Evolutionary conservation across 2,329 filamentous ascomycete species (phyloP).

Genomic region (Trichoderma cornu-damae): DNA sequence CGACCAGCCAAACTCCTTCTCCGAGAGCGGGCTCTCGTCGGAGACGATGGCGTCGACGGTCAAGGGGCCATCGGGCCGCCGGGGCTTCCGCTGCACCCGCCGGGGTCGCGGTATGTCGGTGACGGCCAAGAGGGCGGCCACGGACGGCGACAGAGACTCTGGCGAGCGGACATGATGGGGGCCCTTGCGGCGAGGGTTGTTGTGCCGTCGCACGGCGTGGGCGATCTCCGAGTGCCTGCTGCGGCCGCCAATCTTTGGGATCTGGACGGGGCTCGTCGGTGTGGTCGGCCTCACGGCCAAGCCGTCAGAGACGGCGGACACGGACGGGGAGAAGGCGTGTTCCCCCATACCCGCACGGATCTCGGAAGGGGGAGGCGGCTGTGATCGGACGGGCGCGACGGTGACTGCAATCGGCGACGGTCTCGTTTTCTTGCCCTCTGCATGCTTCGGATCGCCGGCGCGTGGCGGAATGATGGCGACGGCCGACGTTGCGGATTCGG

Average conservation of each 20-base stretch:
- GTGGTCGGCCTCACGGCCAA: constrained; percentile 28
- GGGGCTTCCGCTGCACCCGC: constrained; percentile 34
- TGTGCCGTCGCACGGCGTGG: constrained; percentile 36
- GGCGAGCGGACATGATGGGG: constrained; percentile 45
- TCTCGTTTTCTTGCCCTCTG: constrained; percentile 25
- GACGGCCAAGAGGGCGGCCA: constrained; percentile 56
- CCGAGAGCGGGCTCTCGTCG: constrained; percentile 46
- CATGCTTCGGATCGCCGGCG: constrained; percentile 29
- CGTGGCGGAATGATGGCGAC: constrained; percentile 20
- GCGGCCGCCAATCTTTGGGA: constrained; percentile 42
- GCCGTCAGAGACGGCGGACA: constrained; percentile 28
- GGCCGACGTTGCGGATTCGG: neutral
- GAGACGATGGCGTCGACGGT: constrained; percentile 54
- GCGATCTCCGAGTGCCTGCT: constrained; percentile 26
- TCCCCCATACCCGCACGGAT: constrained; percentile 34
- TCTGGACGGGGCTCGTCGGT: constrained; percentile 51
- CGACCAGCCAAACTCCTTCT: constrained; percentile 54
- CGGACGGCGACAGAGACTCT: constrained; percentile 52
- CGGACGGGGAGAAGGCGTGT: constrained; percentile 31
- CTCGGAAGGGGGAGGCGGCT: constrained; percentile 19
- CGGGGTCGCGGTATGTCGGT: constrained; percentile 54
- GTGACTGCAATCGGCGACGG: constrained; percentile 21
- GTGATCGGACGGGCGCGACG: constrained; percentile 20
- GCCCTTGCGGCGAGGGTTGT: constrained; percentile 32
- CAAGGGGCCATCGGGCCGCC: constrained; percentile 32